Base-by-base conservation (phyloP, 176 grass and related monocot species). In the Eleusine indica region DNA sequence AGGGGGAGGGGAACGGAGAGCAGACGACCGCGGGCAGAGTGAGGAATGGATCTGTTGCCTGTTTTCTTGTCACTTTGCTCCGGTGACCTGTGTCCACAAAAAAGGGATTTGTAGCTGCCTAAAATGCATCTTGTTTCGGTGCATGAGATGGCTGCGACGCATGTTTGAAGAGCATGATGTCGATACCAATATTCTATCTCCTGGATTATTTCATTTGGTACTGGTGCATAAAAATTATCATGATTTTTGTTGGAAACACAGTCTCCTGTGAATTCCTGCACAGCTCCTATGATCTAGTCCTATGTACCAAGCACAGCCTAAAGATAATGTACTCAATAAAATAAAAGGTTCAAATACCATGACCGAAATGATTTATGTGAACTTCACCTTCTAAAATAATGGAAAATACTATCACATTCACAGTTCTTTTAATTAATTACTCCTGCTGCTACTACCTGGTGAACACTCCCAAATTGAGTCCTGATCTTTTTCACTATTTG, bases 41-140 rank as follows among this genome's bases (percentile, higher is more conserved):
- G 7, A 11, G 40, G 51, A 48, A 70, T 79, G 56, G 74, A 88
- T 77, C 18, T 32, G 74, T 7, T 38, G 14, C 16, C 30, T 43
- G 10, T 52, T 83, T 52, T 49, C 13, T 88, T 83, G 80, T 88
- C 68, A 66, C 9, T 83, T 78, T 78, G 80, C 54, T 77, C 16
- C 21, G 57, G 9, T 65, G 21, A 13, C 17, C 67, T 18, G 47
- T 1, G 66, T 22, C 74, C 80, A 88, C 73, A 63, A 1, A 62
- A 1, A 25, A 62, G n/a, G 25, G 54, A 73, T 61, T 47, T 35
- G 57, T 29, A 60, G 6, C 21, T 1, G 9, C 30, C 38, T 46
- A 9, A 14, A 5, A 35, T 35, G 18, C n/a, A 21, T 32, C 12
- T 60, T 63, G 56, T 75, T 75, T 29, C 60, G 58, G 21, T 40